Conservation (phyloP, 2,329 filamentous ascomycete species). For the Basipetospora sp. region DNA sequence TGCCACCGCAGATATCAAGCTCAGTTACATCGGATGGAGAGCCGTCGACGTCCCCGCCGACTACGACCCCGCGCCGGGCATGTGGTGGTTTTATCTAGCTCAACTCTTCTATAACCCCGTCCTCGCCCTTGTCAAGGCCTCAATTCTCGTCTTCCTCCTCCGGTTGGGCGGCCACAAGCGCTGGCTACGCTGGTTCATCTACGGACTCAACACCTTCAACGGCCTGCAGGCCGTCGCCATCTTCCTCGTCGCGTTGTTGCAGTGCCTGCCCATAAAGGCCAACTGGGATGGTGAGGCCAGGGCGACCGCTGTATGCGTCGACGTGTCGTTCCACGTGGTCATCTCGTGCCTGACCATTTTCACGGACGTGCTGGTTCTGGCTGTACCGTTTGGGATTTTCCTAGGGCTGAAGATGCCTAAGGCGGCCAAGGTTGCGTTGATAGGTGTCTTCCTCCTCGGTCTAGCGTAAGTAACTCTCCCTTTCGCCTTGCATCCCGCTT, state of each 20-base stretch:
- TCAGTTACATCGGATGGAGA: slow-evolving; percentile 2
- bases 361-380: slow-evolving; percentile 17
- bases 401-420: slow-evolving; percentile 23
- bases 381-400: slow-evolving; percentile 17
- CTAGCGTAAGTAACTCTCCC: slow-evolving; percentile 15
- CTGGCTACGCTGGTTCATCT: slow-evolving; percentile 15
- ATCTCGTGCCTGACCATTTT: slow-evolving; percentile 2
- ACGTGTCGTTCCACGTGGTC: slow-evolving; percentile 3
- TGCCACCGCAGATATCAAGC: slow-evolving; percentile 1
- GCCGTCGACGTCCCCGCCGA: not conserved
- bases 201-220: slow-evolving; percentile 11
- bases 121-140: slow-evolving; percentile 6
- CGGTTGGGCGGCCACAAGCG: slow-evolving; percentile 23
- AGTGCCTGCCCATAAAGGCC: slow-evolving; percentile 5
- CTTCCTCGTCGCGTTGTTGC: slow-evolving; percentile 6
- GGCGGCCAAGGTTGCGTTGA: slow-evolving; percentile 24
- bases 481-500: too few species aligned
- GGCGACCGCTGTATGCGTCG: slow-evolving; percentile 1
- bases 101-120: slow-evolving; percentile 7
- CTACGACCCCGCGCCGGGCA: not conserved
- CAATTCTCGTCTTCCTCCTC: slow-evolving; percentile 11
- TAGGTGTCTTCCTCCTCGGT: slow-evolving; percentile 25
- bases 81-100: slow-evolving; percentile 4
- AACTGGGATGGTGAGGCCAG: slow-evolving; percentile 2
- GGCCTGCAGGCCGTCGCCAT: slow-evolving; percentile 4